Conservation (phyloP, 1,139 yeast species). For the Nakaseomyces bracarensis region DNA sequence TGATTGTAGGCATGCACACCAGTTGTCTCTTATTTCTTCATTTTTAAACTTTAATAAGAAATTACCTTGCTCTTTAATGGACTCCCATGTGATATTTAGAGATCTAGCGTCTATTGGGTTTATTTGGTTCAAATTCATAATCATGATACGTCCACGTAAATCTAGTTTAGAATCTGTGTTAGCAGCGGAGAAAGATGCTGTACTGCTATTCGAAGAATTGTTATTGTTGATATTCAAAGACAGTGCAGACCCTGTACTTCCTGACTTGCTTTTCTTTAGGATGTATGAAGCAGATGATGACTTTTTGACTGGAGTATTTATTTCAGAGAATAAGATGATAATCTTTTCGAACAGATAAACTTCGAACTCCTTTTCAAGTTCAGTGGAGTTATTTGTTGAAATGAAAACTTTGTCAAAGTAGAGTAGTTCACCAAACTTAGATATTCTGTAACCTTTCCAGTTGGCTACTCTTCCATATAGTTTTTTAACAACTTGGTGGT, state of each 20-base stretch:
- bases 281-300: constrained; percentile 28
- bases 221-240: constrained; percentile 22
- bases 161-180: constrained; percentile 37
- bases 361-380: constrained; percentile 79
- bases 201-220: constrained; percentile 10
- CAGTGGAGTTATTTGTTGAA: constrained; percentile 38
- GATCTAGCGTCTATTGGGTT: constrained; percentile 40
- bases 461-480: constrained; percentile 68
- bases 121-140: constrained; percentile 54
- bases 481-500: constrained; percentile 60
- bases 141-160: constrained; percentile 62
- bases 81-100: constrained; percentile 68
- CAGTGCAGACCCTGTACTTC: constrained; percentile 23
- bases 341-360: constrained; percentile 85
- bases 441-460: constrained; percentile 88
- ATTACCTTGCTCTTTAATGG: constrained; percentile 67
- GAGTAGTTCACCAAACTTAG: constrained; percentile 77
- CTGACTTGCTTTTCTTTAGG: constrained; percentile 25
- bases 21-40: constrained; percentile 62
- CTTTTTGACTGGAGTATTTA: constrained; percentile 30
- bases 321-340: constrained; percentile 66
- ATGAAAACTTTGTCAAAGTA: constrained; percentile 75
- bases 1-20: constrained; percentile 52
- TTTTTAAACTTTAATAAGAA: constrained; percentile 60
- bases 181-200: constrained; percentile 11